A percentile compares a stretch with the other conserved stretches of the same genome.
Conservation (phyloP, 305 asterid species). For the Ilex paraguariensis region DNA sequence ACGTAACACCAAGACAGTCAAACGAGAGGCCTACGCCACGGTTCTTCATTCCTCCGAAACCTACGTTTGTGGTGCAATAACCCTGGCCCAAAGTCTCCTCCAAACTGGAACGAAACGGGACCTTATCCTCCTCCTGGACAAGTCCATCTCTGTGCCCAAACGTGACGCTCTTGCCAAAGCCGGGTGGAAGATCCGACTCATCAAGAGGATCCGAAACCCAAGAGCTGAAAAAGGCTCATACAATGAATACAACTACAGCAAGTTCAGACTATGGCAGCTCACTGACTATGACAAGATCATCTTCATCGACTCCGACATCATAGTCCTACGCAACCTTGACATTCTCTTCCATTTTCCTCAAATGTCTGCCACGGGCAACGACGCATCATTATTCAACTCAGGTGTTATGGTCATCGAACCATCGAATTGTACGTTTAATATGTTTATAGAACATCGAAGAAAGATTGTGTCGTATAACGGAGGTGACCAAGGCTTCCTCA, state of each 20-base stretch:
- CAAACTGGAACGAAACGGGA: slow-evolving; percentile 58
- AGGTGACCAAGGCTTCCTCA: slow-evolving; percentile 89
- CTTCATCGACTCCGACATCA: slow-evolving; percentile 74
- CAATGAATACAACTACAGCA: slow-evolving; percentile 89
- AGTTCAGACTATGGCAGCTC: slow-evolving; percentile 88
- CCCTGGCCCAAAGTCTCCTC: slow-evolving; percentile 75
- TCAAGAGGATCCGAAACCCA: slow-evolving; percentile 78
- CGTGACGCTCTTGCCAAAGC: slow-evolving; percentile 52
- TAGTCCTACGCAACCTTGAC: slow-evolving; percentile 59
- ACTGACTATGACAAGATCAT: slow-evolving; percentile 64
- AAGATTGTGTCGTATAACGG: slow-evolving; percentile 80
- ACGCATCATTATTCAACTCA: slow-evolving; percentile 68
- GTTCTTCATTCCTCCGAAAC: slow-evolving; percentile 79
- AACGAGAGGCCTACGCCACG: slow-evolving; percentile 75
- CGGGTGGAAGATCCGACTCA: slow-evolving; percentile 74
- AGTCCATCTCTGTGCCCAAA: slow-evolving; percentile 44
- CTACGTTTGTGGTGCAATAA: slow-evolving; percentile 87
- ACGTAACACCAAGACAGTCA: slow-evolving; percentile 6
- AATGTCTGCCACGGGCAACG: slow-evolving; percentile 75
- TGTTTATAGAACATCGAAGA: slow-evolving; percentile 49
- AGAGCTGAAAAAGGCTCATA: slow-evolving; percentile 58
- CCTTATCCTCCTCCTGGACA: slow-evolving; percentile 76
- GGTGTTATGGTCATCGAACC: slow-evolving; percentile 91
- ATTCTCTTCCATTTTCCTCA: slow-evolving; percentile 68
- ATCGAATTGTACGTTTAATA: slow-evolving; percentile 64